These are phyloP conservation scores for Cercospora zeina DNA, from an alignment of 2,329 filamentous ascomycete genomes.

Conservation along the genomic window DNA sequence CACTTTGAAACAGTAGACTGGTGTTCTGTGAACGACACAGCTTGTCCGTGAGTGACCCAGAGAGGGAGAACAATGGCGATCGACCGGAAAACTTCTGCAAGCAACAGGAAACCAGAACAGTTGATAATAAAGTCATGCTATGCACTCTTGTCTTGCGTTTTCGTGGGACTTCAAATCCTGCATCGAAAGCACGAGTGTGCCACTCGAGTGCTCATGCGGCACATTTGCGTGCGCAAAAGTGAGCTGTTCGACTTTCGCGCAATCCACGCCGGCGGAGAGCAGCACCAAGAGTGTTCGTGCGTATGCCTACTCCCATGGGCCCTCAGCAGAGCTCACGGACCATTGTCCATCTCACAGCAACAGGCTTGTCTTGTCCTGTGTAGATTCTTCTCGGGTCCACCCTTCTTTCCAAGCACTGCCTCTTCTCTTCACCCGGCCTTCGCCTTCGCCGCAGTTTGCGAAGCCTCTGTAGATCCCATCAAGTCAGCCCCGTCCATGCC, in stretches of 20 bases:
- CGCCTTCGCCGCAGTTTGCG: constrained; percentile 41
- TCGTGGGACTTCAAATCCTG: constrained; percentile 4
- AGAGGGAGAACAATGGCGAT: neutral
- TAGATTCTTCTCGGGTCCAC: neutral
- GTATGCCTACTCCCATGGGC: neutral
- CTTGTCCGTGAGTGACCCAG: neutral
- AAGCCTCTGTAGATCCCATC: constrained; percentile 31
- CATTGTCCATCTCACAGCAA: neutral
- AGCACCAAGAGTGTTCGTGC: neutral
- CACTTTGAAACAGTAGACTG: constrained; percentile 2
- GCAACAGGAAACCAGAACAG: constrained; percentile 19
- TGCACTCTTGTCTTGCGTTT: constrained; percentile 11
- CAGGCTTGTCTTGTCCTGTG: neutral
- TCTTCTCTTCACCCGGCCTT: constrained; percentile 31
- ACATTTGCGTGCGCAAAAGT: neutral
- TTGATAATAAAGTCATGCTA: constrained; percentile 18
- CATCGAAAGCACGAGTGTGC: neutral
- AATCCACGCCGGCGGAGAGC: neutral
- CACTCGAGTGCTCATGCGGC: neutral
- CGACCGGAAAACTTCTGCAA: neutral
- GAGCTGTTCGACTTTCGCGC: neutral
- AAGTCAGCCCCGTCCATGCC: too few relatives aligned
- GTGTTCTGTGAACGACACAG: neutral
- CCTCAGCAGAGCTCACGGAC: neutral
- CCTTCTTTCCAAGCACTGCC: neutral